These are phyloP conservation scores for Sordariomycetes sp. DNA, from an alignment of 2,329 filamentous ascomycete genomes.

Conservation along the genomic window DNA sequence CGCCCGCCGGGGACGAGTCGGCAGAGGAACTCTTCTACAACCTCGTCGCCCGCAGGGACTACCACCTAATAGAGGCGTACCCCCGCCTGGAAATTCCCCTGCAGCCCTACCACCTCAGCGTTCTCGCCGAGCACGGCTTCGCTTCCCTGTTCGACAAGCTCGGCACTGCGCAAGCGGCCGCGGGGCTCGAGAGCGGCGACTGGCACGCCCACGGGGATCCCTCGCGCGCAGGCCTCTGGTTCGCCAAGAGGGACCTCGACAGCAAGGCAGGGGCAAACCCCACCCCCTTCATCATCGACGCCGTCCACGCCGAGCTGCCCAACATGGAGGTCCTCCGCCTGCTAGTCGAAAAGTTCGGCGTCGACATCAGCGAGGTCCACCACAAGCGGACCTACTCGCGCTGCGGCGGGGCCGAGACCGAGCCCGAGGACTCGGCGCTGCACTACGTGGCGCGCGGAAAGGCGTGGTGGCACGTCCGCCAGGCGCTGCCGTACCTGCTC, in stretches of 20 bases:
- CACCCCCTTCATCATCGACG: conserved; percentile 13
- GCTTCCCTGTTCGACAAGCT: conserved; percentile 11
- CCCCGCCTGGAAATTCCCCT: conserved; percentile 7
- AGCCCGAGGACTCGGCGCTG: background rate
- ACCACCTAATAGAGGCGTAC: conserved; percentile 12
- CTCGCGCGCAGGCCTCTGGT: conserved; percentile 10
- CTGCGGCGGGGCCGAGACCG: background rate
- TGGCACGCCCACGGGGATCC: conserved; percentile 12
- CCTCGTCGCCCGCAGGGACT: conserved; percentile 10
- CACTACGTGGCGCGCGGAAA: background rate
- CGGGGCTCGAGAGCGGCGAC: conserved; percentile 6
- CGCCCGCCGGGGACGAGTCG: background rate
- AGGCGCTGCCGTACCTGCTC: conserved; percentile 8
- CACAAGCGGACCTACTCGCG: background rate
- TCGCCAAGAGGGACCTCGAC: conserved; percentile 2
- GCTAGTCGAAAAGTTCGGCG: conserved; percentile 19
- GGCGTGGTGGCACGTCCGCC: conserved; percentile 9
- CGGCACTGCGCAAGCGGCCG: conserved; percentile 6
- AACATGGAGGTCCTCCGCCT: conserved; percentile 22
- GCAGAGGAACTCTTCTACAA: background rate
- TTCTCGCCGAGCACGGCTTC: conserved; percentile 11
- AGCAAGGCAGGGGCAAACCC: background rate
- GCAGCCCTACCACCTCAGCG: background rate
- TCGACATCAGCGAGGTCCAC: conserved; percentile 17
- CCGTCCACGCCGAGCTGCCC: conserved; percentile 17